Base-by-base conservation (phyloP, 257 asterid species). In the Oldenlandia corymbosa region DNA sequence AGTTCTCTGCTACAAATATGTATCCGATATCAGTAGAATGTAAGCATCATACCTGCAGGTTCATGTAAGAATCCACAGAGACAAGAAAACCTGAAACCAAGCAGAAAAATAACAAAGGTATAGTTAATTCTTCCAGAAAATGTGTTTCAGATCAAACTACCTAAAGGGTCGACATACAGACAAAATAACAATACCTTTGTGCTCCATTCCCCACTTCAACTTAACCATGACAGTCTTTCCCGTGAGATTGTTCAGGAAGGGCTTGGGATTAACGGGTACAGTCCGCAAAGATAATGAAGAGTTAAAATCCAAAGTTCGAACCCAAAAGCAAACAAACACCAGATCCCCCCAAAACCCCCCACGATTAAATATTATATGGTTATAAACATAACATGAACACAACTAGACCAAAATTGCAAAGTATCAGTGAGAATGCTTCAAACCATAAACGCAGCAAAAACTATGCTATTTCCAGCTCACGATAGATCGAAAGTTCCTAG, bases 181-280 rank as follows among this genome's bases (percentile, higher is more conserved):
- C 18, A 54, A 16, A 1, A 2, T 42, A 42, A 42, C 23, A 26
- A n/a, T 51, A 87, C 98, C 99, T 87, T 93, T 93, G 80, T 93
- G 90, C 67, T 89, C 96, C 95, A 93, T 87, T 66, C 99, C 99
- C 99, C 99, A 93, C 71, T 93, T 93, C 58, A 93, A 96, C 70
- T 93, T 93, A 26, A 90, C 99, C 88, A 87, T 90, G 58, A 93
- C 97, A 66, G 89, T 80, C 78, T 93, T 90, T 71, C 97, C 99
- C 58, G 95, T 93, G 81, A 93, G 83, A 72, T 87, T 93, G 85
- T 93, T 93, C 90, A 93, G 74, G 77, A 90, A 93, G 39, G 99
- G 99, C 81, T 93, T 93, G 8, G 99, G 99, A 71, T 93, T 93
- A 70, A 93, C 97, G 10, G 99, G 99, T 34, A 93, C 96, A 42